Evolutionary conservation across 768 basidiomycete genomes (phyloP), one percentile per base, ranked within the genome.

Genomic region (Pulveroboletus sp.): DNA sequence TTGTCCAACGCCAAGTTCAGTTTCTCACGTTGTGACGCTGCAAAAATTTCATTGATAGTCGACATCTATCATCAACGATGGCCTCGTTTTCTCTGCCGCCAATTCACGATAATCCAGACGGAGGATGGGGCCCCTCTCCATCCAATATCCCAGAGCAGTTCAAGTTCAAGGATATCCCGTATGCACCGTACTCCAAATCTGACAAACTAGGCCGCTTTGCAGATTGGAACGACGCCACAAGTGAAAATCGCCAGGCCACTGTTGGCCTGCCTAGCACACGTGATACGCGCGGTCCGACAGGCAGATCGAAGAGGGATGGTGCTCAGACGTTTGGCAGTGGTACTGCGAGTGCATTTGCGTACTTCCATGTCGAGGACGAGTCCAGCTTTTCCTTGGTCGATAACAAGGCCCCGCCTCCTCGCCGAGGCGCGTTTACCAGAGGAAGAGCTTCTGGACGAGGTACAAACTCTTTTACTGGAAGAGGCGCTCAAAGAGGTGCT

Each of bases 111-210:
- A 94, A 91, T 70, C 85, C 87, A 33, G 93, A 94, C 60, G 92
- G 90, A 29, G 89, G 90, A 46, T 97, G 94, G 94, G 92, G 92
- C 1, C 82, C 82, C 6, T 90, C 93, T 6, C 81, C 86, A 4
- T 79, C 85, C 1, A 87, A 89, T 67, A 74, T 94, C 19, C 94
- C 95, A 1, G 77, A 87, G 38, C 85, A 92, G 55, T 97, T 95
- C 74, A 94, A 94, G 72, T 97, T 97, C 80, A 93, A 91, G 70
- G 97, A 97, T 60, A 97, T 98, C 51, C 97, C 97, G 39, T 99
- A 98, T 65, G 94, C 95, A 1, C 94, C 94, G 5, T 98, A 91
- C 78, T 93, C 93, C 72, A 99, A 99, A 82, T 85, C 91, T 32
- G 97, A 99, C 77, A 97, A 97, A 70, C 85, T 99, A 47, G 93